Evolutionary conservation across 345 rosid species (phyloP).

Genomic region (Lumnitzera racemosa): DNA sequence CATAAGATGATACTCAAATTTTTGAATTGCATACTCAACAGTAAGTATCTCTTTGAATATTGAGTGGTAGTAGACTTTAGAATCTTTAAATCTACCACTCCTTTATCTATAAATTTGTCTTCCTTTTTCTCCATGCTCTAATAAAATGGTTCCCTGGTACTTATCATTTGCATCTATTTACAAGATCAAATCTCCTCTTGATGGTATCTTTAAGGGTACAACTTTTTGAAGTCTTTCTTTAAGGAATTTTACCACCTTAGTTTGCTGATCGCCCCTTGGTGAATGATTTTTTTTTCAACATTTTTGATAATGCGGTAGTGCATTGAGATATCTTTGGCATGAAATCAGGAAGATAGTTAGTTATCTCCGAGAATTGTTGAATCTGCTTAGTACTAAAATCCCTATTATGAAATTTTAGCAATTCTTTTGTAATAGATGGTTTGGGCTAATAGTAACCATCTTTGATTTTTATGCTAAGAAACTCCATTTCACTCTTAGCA

Average conservation of each 20-base stretch:
- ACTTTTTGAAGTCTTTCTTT: not conserved
- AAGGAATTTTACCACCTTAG: not conserved
- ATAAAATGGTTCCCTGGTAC: too few species aligned
- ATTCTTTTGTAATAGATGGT: not conserved
- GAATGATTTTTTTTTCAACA: not conserved
- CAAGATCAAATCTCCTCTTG: too few species aligned
- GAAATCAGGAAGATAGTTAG: conserved; percentile 1
- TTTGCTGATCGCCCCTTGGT: not conserved
- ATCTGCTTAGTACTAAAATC: not conserved
- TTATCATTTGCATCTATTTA: too few species aligned
- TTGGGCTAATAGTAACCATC: not conserved
- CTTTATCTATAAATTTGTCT: too few species aligned
- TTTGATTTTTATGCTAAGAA: not conserved
- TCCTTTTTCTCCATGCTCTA: too few species aligned
- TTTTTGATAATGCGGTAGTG: too few species aligned
- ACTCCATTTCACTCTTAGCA: not conserved
- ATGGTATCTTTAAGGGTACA: too few species aligned
- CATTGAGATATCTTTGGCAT: not conserved
- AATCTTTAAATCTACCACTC: too few species aligned
- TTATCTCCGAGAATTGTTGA: not conserved
- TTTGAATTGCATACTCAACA: too few species aligned
- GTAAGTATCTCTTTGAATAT: too few species aligned
- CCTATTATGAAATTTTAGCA: not conserved
- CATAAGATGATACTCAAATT: too few species aligned
- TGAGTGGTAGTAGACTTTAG: too few species aligned